Evolutionary conservation across 73 alveolate species (phyloP), one percentile per base, ranked within the genome.

Genomic region (Loxodes magnus): DNA sequence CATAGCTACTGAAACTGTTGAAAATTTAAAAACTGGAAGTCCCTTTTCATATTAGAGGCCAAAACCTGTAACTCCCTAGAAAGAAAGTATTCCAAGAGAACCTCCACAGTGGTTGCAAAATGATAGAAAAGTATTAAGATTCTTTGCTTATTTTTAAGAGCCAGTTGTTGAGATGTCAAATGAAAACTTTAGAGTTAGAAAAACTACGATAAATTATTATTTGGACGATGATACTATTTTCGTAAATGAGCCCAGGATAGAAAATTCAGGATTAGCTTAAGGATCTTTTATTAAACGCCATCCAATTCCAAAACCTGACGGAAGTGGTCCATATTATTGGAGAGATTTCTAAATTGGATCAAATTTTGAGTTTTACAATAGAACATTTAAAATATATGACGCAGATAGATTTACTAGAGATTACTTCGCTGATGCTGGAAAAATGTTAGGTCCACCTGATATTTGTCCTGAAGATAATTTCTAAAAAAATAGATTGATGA

Each of bases 221-320:
- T 75, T 90, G 35, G 93, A 86, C 27, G 98, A 90, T 63, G 96
- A 90, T 54, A 86, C 98, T 1, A 69, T 86, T 69, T 93, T 86
- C 62, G 84, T 90, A 41, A 83, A 73, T 67, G 98, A 90, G 72
- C 79, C 79, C 15, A 72, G 92, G 58, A 78, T 74, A 26, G 95
- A 80, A 55, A 89, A 89, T 57, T 60, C 92, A 28, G 98, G 98
- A 15, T 81, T 89, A 2, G 95, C 96, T 10, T 82, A 89, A 67
- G 98, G 98, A 9, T 72, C 77, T 43, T 89, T 89, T 51, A 54
- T 89, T 41, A 89, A 89, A 50, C 70, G 96, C 63, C 79, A 88
- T 64, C 79, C 84, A 52, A 73, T 87, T 28, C 87, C 90, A 9
- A 75, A 56, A 38, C 75, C 77, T 1, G 89, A 84, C 35, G 71